Evolutionary conservation across 331 rosid genomes (phyloP).

Genomic region (Malus hybrid): DNA sequence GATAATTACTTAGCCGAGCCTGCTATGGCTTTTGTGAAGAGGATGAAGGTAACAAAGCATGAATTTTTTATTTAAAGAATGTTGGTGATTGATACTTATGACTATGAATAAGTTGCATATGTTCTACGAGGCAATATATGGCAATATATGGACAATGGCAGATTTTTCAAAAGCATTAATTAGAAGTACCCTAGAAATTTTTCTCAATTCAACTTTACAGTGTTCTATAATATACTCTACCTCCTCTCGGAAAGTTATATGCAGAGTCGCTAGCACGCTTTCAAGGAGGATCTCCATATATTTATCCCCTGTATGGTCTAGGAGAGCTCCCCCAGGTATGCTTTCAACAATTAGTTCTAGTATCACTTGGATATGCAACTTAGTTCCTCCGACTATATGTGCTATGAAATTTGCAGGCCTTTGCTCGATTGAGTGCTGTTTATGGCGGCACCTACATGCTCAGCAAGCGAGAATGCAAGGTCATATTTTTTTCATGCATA

Average conservation of each 20-base stretch:
- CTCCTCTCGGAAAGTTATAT: slow-evolving; percentile 14
- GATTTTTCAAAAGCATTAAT: no score
- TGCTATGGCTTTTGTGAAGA: slow-evolving; percentile 39
- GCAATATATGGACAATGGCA: no score
- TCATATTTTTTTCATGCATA: slow-evolving; percentile 7
- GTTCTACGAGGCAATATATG: no score
- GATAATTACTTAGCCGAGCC: slow-evolving; percentile 30
- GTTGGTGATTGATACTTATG: no score
- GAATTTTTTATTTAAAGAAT: not conserved
- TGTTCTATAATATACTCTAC: not conserved
- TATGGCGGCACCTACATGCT: slow-evolving; percentile 99
- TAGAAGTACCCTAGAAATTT: no score
- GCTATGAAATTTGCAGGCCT: slow-evolving; percentile 42
- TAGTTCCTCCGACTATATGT: not conserved
- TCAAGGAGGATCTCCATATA: slow-evolving; percentile 37
- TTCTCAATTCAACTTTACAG: not conserved
- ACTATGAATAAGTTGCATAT: no score
- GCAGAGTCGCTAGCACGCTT: slow-evolving; percentile 34
- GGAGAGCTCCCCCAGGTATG: slow-evolving; percentile 35
- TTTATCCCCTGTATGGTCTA: slow-evolving; percentile 31
- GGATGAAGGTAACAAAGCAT: slow-evolving; percentile 29
- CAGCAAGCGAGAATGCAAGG: slow-evolving; percentile 97
- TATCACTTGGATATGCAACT: not conserved
- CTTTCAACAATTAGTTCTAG: not conserved
- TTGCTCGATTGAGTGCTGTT: slow-evolving; percentile 96